A percentile compares a stretch with the other conserved stretches of the same genome.
Evolutionary conservation across 108 stramenopile species (phyloP).

Genomic region (Licmophora abbreviata): DNA sequence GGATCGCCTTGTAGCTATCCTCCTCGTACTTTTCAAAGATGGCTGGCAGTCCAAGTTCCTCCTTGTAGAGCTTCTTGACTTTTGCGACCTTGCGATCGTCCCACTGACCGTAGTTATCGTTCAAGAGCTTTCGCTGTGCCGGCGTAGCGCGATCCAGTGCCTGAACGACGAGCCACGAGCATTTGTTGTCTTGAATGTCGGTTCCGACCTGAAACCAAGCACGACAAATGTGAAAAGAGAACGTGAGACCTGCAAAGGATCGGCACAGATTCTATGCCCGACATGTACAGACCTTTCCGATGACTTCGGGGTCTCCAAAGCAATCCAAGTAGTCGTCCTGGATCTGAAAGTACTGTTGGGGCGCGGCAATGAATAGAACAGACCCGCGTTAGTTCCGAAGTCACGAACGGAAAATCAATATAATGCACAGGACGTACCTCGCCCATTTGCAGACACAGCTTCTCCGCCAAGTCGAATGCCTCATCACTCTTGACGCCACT

Average conservation of each 20-base stretch:
- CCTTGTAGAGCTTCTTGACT: constrained; percentile 85
- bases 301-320: constrained; percentile 86
- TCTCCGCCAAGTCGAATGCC: constrained; percentile 26
- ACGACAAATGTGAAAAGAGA: too few species aligned
- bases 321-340: constrained; percentile 99
- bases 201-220: too few species aligned
- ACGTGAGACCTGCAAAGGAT: too few species aligned
- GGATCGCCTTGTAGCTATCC: constrained; percentile 42
- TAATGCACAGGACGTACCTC: too few species aligned
- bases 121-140: constrained; percentile 49
- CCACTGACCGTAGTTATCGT: constrained; percentile 82
- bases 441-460: constrained; percentile 66
- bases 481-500: constrained; percentile 23
- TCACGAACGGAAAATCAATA: too few species aligned
- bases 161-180: constrained; percentile 95
- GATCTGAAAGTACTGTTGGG: constrained; percentile 99
- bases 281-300: too few species aligned
- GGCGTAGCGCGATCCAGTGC: constrained; percentile 49
- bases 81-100: constrained; percentile 55
- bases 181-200: constrained; percentile 99
- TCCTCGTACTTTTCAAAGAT: constrained; percentile 84
- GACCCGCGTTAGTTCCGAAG: too few species aligned
- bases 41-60: constrained; percentile 60
- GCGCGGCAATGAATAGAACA: too few species aligned
- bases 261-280: too few species aligned